Percentiles rank a stretch among this genome's conserved stretches.
Conservation (phyloP, 2,329 filamentous ascomycete genomes). For the Dactylellina parvicollis region DNA sequence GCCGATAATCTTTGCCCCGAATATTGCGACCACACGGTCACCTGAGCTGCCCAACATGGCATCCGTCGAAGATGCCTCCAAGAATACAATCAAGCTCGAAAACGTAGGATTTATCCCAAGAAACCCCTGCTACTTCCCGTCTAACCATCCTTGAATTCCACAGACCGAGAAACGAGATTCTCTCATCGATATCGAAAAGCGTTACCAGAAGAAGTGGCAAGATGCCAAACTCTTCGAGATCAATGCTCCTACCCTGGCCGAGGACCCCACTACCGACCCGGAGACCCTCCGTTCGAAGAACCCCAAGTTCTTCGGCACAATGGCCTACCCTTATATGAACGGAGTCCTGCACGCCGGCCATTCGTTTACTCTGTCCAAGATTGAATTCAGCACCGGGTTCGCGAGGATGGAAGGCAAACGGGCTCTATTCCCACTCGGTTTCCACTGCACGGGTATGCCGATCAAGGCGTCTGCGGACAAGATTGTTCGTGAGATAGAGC, state of each 20-base stretch:
- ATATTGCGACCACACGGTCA: background rate
- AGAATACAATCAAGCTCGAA: conserved; percentile 74
- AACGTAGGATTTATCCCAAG: conserved; percentile 62
- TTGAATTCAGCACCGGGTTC: conserved; percentile 89
- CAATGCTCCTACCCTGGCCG: conserved; percentile 80
- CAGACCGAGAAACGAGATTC: conserved; percentile 88
- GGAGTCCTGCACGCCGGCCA: conserved; percentile 90
- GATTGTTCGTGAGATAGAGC: conserved; percentile 80
- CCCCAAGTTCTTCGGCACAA: conserved; percentile 90
- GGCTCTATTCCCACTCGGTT: conserved; percentile 88
- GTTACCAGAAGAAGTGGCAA: conserved; percentile 88
- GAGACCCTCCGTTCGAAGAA: conserved; percentile 79
- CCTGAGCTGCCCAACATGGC: conserved; percentile 40
- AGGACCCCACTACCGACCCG: conserved; percentile 78
- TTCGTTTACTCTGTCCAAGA: conserved; percentile 88
- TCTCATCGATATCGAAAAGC: conserved; percentile 84
- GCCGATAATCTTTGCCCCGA: background rate
- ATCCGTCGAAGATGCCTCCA: conserved; percentile 58
- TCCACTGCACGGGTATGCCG: conserved; percentile 96
- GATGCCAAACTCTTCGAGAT: conserved; percentile 81
- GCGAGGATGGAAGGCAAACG: conserved; percentile 90
- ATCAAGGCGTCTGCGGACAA: conserved; percentile 99
- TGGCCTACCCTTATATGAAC: conserved; percentile 85
- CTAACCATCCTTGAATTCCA: conserved; percentile 53
- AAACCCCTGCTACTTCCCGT: conserved; percentile 54